phyloP scores from a whole-genome alignment of 305 asterid species.

The Fraxinus sp. region DNA sequence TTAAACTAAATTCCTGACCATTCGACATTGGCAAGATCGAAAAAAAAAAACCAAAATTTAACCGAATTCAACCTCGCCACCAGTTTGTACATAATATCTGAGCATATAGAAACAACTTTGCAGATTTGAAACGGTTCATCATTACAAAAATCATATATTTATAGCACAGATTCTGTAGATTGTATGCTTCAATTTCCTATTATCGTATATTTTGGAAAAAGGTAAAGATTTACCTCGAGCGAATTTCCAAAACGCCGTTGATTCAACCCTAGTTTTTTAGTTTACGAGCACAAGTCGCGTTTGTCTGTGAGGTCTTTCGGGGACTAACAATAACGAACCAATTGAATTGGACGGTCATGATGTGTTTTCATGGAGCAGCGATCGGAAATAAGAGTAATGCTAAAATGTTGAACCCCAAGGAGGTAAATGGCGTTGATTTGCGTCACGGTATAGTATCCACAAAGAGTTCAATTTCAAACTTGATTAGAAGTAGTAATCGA shows the following conservation, averaged over 20 bases:
- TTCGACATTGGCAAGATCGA: not conserved
- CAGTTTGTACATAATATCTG: not conserved
- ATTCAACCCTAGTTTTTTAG: slow-evolving; percentile 9
- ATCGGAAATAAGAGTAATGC: not conserved
- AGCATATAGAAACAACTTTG: not conserved
- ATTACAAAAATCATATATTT: not conserved
- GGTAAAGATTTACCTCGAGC: slow-evolving; percentile 7
- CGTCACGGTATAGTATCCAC: too few relatives aligned
- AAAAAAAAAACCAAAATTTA: not conserved
- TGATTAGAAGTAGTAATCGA: too few relatives aligned
- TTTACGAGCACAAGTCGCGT: not conserved
- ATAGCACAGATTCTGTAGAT: not conserved
- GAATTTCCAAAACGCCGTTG: not conserved
- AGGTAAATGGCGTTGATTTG: too few relatives aligned
- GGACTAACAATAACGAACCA: slow-evolving; percentile 5
- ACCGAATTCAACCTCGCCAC: not conserved
- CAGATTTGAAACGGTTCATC: not conserved
- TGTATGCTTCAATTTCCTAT: not conserved
- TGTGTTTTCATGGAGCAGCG: not conserved
- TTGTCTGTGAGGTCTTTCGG: not conserved
- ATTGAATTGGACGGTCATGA: not conserved
- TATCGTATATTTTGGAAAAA: not conserved
- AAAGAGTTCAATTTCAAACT: too few relatives aligned
- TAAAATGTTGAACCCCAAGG: too few relatives aligned
- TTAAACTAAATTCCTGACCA: not conserved